Evolutionary conservation across 345 rosid genomes (phyloP).

Genomic region (Angophora floribunda): DNA sequence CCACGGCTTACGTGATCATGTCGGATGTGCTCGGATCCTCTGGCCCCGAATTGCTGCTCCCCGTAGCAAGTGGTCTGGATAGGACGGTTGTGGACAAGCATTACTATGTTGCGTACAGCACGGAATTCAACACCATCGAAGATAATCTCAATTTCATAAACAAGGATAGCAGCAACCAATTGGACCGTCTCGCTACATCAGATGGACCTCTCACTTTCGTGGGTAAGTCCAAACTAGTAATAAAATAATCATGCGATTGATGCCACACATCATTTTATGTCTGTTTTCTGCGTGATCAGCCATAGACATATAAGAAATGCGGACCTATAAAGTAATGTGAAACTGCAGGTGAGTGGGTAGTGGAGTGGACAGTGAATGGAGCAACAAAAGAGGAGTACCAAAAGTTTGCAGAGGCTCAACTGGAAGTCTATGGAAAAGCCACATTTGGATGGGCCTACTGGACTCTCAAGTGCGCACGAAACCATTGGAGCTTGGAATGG

Average conservation of each 20-base stretch:
- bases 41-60: constrained; percentile 30
- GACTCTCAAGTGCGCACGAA: constrained; percentile 32
- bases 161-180: constrained; percentile 6
- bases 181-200: constrained; percentile 19
- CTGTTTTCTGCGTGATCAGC: not conserved
- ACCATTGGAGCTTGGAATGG: constrained; percentile 49
- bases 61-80: constrained; percentile 18
- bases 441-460: constrained; percentile 65
- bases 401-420: constrained; percentile 33
- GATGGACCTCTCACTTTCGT: constrained; percentile 53
- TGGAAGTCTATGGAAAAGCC: constrained; percentile 36
- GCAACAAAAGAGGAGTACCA: constrained; percentile 38
- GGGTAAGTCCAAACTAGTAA: constrained; percentile 5
- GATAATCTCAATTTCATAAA: constrained; percentile 37
- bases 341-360: constrained; percentile 67
- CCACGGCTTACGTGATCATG: constrained; percentile 37
- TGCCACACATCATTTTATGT: not conserved
- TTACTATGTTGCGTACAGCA: constrained; percentile 31
- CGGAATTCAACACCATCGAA: constrained; percentile 12
- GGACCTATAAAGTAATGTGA: not conserved
- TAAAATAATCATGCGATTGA: not conserved
- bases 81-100: constrained; percentile 40
- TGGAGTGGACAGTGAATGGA: constrained; percentile 26
- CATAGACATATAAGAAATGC: not conserved
- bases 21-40: constrained; percentile 24